Conservation (phyloP, 2,329 filamentous ascomycete species). For the Fusarium anthophilum region DNA sequence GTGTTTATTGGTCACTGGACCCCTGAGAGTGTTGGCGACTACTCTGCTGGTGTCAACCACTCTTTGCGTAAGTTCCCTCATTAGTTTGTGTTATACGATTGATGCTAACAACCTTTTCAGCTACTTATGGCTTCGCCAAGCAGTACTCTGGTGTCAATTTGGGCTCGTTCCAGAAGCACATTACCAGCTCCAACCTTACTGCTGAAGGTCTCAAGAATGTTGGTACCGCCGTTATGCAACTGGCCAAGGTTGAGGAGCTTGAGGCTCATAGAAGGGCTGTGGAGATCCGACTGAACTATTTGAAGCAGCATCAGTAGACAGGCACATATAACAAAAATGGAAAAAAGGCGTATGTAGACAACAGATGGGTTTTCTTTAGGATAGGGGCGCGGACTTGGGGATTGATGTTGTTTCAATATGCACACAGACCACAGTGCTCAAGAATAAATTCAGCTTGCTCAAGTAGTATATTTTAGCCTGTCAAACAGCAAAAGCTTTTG, state of each 20-base stretch:
- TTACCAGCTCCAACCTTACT: conserved; percentile 92
- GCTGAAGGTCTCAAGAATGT: conserved; percentile 86
- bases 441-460: conserved; percentile 5
- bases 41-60: conserved; percentile 98
- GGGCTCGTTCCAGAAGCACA: conserved; percentile 96
- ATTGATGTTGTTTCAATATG: conserved; percentile 14
- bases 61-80: conserved; percentile 79
- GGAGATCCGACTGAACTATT: conserved; percentile 76
- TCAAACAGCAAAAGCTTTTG: conserved; percentile 32
- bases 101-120: conserved; percentile 55
- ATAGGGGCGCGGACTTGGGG: conserved; percentile 12
- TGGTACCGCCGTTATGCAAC: conserved; percentile 89
- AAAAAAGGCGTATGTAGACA: conserved; percentile 23
- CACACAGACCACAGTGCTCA: background rate
- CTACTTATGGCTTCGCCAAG: conserved; percentile 97
- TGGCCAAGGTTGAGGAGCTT: conserved; percentile 92
- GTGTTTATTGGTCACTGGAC: conserved; percentile 98
- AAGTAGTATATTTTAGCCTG: conserved; percentile 26
- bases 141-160: conserved; percentile 99
- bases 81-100: background rate
- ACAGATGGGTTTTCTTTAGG: conserved; percentile 13
- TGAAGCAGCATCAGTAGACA: conserved; percentile 49
- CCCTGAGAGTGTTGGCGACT: conserved; percentile 96
- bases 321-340: background rate
- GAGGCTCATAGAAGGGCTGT: conserved; percentile 93